phyloP scores from a whole-genome alignment of 208 protist genomes.

The Angomonas ambiguus region DNA sequence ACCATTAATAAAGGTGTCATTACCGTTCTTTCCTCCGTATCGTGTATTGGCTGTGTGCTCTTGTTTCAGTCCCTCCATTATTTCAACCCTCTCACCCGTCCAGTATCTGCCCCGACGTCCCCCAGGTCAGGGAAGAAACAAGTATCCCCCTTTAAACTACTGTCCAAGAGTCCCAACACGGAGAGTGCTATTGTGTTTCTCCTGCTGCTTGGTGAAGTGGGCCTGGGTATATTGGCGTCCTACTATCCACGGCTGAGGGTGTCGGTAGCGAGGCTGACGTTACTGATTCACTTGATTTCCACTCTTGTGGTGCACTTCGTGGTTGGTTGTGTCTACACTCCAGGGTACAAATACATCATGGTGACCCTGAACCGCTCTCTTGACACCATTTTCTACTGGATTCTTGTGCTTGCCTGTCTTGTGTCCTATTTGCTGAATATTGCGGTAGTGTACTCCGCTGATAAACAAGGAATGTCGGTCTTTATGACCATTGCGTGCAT shows the following conservation, averaged over 20 bases:
- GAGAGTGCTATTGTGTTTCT: constrained; percentile 49
- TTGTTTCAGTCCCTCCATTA: constrained; percentile 48
- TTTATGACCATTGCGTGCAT: constrained; percentile 24
- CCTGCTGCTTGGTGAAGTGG: constrained; percentile 33
- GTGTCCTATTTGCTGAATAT: constrained; percentile 20
- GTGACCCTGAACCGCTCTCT: constrained; percentile 16
- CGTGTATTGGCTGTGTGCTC: constrained; percentile 50
- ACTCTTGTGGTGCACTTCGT: constrained; percentile 39
- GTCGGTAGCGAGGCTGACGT: constrained; percentile 19
- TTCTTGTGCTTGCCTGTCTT: constrained; percentile 28
- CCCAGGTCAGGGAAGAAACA: constrained; percentile 5
- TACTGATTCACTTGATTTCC: constrained; percentile 41
- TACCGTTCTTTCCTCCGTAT: constrained; percentile 24
- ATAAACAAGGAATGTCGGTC: constrained; percentile 12
- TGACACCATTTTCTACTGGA: constrained; percentile 44
- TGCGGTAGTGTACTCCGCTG: constrained; percentile 12
- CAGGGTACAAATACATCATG: constrained; percentile 28
- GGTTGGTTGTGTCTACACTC: constrained; percentile 33
- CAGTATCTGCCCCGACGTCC: background rate
- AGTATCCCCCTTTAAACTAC: constrained; percentile 26
- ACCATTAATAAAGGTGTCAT: constrained; percentile 37
- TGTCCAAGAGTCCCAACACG: constrained; percentile 50
- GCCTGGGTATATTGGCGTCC: constrained; percentile 25
- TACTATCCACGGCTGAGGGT: constrained; percentile 19
- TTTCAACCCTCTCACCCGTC: constrained; percentile 24